Conservation (phyloP, 495 filamentous ascomycete genomes). For the Delitschia confertaspora region DNA sequence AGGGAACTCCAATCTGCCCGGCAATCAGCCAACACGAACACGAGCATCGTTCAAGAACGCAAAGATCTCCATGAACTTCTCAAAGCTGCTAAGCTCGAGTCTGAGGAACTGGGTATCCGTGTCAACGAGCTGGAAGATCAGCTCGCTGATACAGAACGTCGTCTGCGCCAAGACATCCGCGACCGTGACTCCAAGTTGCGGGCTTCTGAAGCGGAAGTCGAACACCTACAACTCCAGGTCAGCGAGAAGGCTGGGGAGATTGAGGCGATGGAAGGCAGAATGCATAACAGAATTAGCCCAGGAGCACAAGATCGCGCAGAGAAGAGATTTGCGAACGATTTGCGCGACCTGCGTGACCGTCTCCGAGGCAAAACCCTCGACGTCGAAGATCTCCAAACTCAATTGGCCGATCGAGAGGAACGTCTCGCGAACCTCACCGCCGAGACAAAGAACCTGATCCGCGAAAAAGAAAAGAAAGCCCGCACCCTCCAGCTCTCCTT, state of each 20-base stretch:
- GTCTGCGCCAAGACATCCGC: constrained; percentile 13
- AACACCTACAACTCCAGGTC: constrained; percentile 21
- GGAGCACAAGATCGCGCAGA: constrained; percentile 3
- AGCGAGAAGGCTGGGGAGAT: constrained; percentile 19
- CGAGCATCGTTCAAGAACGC: constrained; percentile 50
- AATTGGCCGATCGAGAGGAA: constrained; percentile 17
- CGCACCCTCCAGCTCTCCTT: constrained; percentile 9
- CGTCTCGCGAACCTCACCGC: constrained; percentile 3
- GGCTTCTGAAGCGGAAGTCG: constrained; percentile 22
- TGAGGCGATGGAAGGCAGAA: constrained; percentile 2
- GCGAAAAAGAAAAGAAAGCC: constrained; percentile 27
- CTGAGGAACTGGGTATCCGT: constrained; percentile 51
- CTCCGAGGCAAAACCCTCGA: constrained; percentile 8
- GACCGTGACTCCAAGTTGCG: constrained; percentile 17
- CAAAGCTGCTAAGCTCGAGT: constrained; percentile 57
- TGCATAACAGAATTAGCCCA: not conserved
- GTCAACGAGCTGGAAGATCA: constrained; percentile 16
- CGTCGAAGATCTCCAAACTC: constrained; percentile 16
- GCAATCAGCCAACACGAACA: constrained; percentile 25
- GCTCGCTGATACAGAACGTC: constrained; percentile 29
- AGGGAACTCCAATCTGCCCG: constrained; percentile 32
- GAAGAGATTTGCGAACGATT: constrained; percentile 3
- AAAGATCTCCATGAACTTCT: constrained; percentile 58
- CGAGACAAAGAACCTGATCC: constrained; percentile 4
- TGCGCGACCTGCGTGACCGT: constrained; percentile 10